These are phyloP conservation scores for Epichloe scottii DNA, from an alignment of 2,329 filamentous ascomycete species.

Conservation along the genomic window DNA sequence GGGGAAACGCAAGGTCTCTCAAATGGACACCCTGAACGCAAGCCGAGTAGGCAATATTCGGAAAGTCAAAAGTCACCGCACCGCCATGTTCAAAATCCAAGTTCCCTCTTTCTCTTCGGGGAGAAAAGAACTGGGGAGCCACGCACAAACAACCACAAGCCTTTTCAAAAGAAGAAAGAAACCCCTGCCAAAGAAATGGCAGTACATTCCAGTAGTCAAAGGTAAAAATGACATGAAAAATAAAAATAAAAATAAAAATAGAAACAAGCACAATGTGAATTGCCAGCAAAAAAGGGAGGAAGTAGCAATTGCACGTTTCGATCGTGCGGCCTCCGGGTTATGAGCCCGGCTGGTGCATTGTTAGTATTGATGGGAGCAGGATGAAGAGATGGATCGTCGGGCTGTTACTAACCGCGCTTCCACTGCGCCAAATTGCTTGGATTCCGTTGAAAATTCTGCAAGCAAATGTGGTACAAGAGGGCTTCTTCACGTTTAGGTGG, in stretches of 20 bases:
- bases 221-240: neutral
- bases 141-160: too few relatives aligned
- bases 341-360: neutral
- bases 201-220: too few relatives aligned
- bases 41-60: too few relatives aligned
- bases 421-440: constrained; percentile 5
- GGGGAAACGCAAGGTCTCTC: too few relatives aligned
- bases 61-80: too few relatives aligned
- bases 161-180: too few relatives aligned
- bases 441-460: fast-evolving
- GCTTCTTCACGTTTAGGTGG: too few relatives aligned
- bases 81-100: too few relatives aligned
- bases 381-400: fast-evolving
- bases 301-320: constrained; percentile 4
- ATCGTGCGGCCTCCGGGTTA: constrained; percentile 4
- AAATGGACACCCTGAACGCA: too few relatives aligned
- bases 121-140: too few relatives aligned
- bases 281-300: neutral
- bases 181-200: too few relatives aligned
- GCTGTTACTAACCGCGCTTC: neutral
- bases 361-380: neutral
- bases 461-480: neutral
- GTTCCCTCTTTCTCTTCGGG: too few relatives aligned
- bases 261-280: neutral
- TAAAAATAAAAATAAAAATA: neutral